phyloP scores from a whole-genome alignment of 306 rosid genomes.

The Cucumis hystrix region DNA sequence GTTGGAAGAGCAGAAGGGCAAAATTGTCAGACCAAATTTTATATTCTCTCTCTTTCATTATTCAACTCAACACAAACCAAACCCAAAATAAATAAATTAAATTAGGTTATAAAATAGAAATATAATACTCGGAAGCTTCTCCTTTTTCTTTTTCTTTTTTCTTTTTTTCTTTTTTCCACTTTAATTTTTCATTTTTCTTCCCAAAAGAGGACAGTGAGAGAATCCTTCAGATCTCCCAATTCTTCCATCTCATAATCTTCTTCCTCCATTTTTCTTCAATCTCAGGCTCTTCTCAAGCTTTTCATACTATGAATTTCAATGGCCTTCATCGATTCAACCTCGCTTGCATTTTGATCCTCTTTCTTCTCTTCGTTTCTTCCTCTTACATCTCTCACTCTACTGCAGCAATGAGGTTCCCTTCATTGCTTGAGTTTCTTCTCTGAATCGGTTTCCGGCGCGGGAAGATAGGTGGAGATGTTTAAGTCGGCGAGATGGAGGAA shows the following conservation, averaged over 20 bases:
- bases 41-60: neutral
- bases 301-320: neutral
- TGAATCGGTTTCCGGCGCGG: constrained; percentile 1
- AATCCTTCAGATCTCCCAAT: constrained; percentile 1
- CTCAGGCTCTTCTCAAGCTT: neutral
- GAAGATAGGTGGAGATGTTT: constrained; percentile 41
- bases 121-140: neutral
- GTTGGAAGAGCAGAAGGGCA: neutral
- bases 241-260: neutral
- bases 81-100: neutral
- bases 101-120: neutral
- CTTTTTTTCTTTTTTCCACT: neutral
- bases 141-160: neutral
- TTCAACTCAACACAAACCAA: neutral
- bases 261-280: neutral
- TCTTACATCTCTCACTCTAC: neutral
- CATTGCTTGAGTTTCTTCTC: neutral
- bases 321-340: neutral
- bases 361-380: neutral
- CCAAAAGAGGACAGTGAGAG: neutral
- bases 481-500: constrained; percentile 82
- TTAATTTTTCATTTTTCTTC: neutral
- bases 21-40: neutral
- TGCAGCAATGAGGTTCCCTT: constrained; percentile 1
- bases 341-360: neutral